Percentiles rank a stretch among this genome's conserved stretches.
Conservation (phyloP, 306 rosid species). For the Medicago ruthenica region DNA sequence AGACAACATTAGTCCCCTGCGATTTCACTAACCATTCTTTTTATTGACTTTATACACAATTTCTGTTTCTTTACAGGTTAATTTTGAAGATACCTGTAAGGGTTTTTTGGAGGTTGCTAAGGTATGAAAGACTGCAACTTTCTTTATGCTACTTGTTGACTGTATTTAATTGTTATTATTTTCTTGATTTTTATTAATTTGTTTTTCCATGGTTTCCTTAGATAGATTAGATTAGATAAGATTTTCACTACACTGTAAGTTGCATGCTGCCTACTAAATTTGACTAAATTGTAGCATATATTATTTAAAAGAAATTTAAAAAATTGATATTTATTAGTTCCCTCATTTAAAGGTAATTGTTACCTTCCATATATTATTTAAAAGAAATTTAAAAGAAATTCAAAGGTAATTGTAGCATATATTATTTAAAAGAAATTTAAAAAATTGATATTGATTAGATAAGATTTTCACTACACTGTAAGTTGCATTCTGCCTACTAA, state of each 20-base stretch:
- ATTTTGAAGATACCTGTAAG: slow-evolving; percentile 97
- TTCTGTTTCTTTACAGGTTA: slow-evolving; percentile 65
- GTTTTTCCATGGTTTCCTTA: slow-evolving; percentile 21
- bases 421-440: neutral
- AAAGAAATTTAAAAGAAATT: no score
- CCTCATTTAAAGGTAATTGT: slow-evolving; percentile 2
- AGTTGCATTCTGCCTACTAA: neutral
- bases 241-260: neutral
- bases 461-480: neutral
- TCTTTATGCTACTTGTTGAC: neutral
- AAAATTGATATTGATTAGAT: neutral
- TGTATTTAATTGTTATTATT: neutral
- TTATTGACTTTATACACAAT: slow-evolving; percentile 19
- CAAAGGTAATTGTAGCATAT: neutral
- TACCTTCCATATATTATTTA: neutral
- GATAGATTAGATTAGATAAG: neutral
- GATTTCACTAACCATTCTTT: neutral
- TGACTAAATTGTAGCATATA: neutral
- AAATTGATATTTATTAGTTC: neutral
- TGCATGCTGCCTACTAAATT: neutral
- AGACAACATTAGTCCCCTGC: neutral
- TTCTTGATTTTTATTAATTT: neutral
- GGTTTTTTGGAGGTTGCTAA: slow-evolving; percentile 97
- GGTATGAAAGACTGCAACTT: slow-evolving; percentile 52
- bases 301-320: neutral